These are phyloP conservation scores for Daldinia childiae DNA, from an alignment of 495 filamentous ascomycete species.

Conservation along the genomic window DNA sequence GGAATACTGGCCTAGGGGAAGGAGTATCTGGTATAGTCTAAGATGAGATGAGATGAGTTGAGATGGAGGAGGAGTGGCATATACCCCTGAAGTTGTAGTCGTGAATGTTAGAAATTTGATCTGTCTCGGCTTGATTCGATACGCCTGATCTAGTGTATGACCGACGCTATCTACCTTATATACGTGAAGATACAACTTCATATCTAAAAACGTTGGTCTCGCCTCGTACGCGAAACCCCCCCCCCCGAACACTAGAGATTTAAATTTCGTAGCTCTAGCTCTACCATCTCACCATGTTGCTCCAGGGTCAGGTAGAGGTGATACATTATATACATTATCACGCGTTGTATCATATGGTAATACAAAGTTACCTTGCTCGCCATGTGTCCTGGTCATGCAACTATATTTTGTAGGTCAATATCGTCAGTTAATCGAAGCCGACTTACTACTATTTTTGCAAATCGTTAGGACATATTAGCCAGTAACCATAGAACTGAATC, in stretches of 20 bases:
- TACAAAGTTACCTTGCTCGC: neutral
- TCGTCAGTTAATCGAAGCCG: neutral
- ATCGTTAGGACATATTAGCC: too few species aligned
- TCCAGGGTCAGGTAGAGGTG: neutral
- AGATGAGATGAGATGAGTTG: neutral
- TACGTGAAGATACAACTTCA: neutral
- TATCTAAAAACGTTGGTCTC: neutral
- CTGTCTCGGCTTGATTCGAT: neutral
- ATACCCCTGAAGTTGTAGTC: slow-evolving; percentile 20
- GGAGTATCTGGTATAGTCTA: neutral
- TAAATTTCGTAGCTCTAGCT: neutral
- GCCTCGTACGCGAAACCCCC: neutral
- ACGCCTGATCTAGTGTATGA: neutral
- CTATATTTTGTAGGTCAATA: neutral
- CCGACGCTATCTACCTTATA: neutral
- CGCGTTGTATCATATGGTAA: neutral
- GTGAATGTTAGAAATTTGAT: neutral
- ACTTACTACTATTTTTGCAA: neutral
- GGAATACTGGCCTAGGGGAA: neutral
- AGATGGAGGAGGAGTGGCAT: slow-evolving; percentile 4
- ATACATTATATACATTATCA: neutral
- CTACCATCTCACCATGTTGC: neutral
- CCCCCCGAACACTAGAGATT: neutral
- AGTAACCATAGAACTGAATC: too few species aligned
- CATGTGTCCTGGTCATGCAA: neutral